phyloP scores from a whole-genome alignment of 139 green algal genomes.

The Micractinium sp. region DNA sequence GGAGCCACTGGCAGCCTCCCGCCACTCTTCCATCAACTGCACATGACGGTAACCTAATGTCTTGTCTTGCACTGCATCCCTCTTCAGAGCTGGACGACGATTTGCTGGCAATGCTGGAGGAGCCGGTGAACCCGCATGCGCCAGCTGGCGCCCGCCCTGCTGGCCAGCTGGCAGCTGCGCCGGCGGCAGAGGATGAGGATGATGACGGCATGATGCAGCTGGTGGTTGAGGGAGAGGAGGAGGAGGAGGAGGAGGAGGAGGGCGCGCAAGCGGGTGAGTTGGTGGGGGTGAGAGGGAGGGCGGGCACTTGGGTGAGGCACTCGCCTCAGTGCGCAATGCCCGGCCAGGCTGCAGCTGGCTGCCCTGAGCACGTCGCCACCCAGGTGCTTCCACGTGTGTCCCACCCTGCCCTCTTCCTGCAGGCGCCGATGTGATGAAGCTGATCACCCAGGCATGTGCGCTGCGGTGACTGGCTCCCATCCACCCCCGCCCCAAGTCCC shows the following conservation, averaged over 20 bases:
- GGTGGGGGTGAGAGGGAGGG: too few species aligned
- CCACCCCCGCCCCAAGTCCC: too few species aligned
- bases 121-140: background rate
- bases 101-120: slow-evolving; percentile 32
- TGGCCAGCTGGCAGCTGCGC: background rate
- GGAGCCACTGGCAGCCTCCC: background rate
- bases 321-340: too few species aligned
- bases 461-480: too few species aligned
- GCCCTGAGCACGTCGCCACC: too few species aligned
- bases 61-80: background rate
- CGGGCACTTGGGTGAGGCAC: too few species aligned
- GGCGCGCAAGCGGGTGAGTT: background rate
- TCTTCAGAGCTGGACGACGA: slow-evolving; percentile 31
- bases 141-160: background rate
- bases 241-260: background rate
- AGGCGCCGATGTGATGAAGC: too few species aligned
- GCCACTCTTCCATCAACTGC: background rate
- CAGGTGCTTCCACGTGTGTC: too few species aligned
- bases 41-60: background rate
- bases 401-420: too few species aligned
- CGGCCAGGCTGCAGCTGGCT: too few species aligned
- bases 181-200: background rate
- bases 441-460: too few species aligned
- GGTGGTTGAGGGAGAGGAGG: background rate
- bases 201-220: background rate